phyloP scores from a whole-genome alignment of 148 eudicot genomes.

The Chenopodium suecicum region DNA sequence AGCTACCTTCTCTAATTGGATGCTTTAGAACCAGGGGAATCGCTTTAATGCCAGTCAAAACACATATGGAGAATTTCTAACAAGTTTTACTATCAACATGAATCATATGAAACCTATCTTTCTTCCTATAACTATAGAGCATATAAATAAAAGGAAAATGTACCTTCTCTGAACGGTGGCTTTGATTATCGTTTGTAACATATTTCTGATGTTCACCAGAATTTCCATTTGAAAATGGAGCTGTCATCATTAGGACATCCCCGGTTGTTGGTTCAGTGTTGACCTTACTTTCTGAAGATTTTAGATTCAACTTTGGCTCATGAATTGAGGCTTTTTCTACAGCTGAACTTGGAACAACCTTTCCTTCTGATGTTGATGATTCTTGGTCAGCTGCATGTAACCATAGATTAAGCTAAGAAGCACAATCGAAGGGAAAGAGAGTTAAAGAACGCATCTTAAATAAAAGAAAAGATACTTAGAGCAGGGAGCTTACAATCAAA shows the following conservation, averaged over 20 bases:
- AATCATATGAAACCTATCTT: neutral
- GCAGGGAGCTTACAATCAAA: slow-evolving; percentile 41
- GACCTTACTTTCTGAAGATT: slow-evolving; percentile 26
- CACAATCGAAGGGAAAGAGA: neutral
- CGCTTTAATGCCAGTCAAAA: too few species aligned
- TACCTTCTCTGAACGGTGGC: slow-evolving; percentile 34
- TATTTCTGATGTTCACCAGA: slow-evolving; percentile 23
- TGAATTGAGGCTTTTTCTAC: slow-evolving; percentile 24
- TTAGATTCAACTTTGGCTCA: slow-evolving; percentile 20
- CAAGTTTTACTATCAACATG: neutral
- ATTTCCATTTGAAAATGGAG: slow-evolving; percentile 23
- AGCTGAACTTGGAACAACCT: slow-evolving; percentile 25
- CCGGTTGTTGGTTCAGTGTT: slow-evolving; percentile 28
- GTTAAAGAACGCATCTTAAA: neutral
- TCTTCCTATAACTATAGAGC: neutral
- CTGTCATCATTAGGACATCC: slow-evolving; percentile 29
- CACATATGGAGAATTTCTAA: too few species aligned
- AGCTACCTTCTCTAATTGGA: too few species aligned
- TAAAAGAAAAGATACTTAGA: neutral
- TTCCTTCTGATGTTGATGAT: neutral
- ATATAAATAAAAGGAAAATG: neutral
- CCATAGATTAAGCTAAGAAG: neutral
- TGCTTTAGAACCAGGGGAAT: too few species aligned
- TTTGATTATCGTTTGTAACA: slow-evolving; percentile 13
- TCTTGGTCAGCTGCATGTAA: slow-evolving; percentile 37